Conservation (phyloP, 2,329 filamentous ascomycete species). For the Trichoderma semiorbis region DNA sequence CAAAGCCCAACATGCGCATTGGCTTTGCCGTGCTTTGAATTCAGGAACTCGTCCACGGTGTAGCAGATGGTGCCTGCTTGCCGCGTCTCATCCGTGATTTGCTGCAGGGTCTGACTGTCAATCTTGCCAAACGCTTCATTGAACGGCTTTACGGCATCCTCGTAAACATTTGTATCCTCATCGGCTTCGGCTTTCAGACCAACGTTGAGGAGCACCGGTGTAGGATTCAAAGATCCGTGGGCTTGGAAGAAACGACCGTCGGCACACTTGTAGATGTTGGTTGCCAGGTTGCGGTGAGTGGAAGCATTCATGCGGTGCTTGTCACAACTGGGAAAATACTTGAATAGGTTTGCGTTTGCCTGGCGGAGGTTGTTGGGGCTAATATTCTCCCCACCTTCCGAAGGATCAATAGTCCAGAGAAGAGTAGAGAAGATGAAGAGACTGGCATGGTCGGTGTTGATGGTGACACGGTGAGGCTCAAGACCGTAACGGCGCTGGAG, state of each 20-base stretch:
- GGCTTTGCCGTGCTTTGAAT: conserved; percentile 28
- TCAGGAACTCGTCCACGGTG: conserved; percentile 28
- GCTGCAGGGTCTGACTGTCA: conserved; percentile 20
- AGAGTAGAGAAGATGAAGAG: conserved; percentile 16
- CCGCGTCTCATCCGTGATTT: conserved; percentile 21
- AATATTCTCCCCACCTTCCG: neutral
- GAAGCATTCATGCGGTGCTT: conserved; percentile 3
- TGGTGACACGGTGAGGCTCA: conserved; percentile 38
- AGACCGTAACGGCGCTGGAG: conserved; percentile 44
- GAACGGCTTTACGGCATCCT: conserved; percentile 20
- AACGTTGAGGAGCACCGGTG: conserved; percentile 20
- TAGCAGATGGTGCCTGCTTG: conserved; percentile 28
- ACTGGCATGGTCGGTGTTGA: conserved; percentile 39
- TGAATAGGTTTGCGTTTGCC: neutral
- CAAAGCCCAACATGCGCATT: conserved; percentile 18
- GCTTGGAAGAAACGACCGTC: conserved; percentile 24
- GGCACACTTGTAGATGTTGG: conserved; percentile 24
- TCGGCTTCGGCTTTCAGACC: conserved; percentile 18
- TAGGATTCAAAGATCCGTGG: conserved; percentile 25
- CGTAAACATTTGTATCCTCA: conserved; percentile 11
- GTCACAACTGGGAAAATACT: conserved; percentile 4
- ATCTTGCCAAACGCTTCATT: conserved; percentile 16
- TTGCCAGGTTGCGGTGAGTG: conserved; percentile 25
- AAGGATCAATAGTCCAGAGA: conserved; percentile 15
- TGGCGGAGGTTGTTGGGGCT: neutral